Percentiles rank a stretch among this genome's conserved stretches.
Conservation (phyloP, 495 filamentous ascomycete genomes). For the Umbilicaria muhlenbergii region DNA sequence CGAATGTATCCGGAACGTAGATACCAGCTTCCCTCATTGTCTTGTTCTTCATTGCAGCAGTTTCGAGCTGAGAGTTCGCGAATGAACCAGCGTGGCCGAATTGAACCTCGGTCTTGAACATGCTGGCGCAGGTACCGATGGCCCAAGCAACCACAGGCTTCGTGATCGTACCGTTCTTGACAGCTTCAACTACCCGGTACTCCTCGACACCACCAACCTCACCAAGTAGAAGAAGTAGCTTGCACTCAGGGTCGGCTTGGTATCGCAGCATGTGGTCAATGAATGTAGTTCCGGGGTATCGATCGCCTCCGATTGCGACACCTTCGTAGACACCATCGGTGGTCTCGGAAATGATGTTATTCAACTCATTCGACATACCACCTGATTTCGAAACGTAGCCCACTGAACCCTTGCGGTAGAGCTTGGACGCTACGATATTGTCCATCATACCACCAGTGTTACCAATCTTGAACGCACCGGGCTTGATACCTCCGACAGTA, state of each 20-base stretch:
- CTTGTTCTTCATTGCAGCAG: conserved; percentile 90
- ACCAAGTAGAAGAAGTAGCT: conserved; percentile 88
- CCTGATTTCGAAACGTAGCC: conserved; percentile 99
- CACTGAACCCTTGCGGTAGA: conserved; percentile 96
- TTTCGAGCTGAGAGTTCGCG: conserved; percentile 98
- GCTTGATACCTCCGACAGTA: conserved; percentile 98
- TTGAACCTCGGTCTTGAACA: conserved; percentile 99
- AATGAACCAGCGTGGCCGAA: conserved; percentile 98
- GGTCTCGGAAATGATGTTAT: conserved; percentile 94
- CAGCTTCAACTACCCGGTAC: conserved; percentile 97
- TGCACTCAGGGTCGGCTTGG: conserved; percentile 89
- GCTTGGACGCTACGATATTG: conserved; percentile 99
- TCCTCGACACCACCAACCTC: conserved; percentile 99
- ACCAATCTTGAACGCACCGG: conserved; percentile 97
- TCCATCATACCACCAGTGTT: conserved; percentile 99
- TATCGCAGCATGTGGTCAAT: conserved; percentile 96
- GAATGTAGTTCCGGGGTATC: conserved; percentile 97
- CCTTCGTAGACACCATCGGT: conserved; percentile 98
- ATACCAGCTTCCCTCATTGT: conserved; percentile 89
- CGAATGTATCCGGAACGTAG: conserved; percentile 88
- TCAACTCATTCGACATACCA: conserved; percentile 99
- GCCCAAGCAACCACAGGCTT: conserved; percentile 99
- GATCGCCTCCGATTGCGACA: conserved; percentile 96
- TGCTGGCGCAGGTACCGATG: conserved; percentile 95
- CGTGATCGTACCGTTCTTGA: conserved; percentile 83